These are phyloP conservation scores for Polychytrium aggregatum DNA, from an alignment of 192 early-diverging fungal species.

Conservation along the genomic window DNA sequence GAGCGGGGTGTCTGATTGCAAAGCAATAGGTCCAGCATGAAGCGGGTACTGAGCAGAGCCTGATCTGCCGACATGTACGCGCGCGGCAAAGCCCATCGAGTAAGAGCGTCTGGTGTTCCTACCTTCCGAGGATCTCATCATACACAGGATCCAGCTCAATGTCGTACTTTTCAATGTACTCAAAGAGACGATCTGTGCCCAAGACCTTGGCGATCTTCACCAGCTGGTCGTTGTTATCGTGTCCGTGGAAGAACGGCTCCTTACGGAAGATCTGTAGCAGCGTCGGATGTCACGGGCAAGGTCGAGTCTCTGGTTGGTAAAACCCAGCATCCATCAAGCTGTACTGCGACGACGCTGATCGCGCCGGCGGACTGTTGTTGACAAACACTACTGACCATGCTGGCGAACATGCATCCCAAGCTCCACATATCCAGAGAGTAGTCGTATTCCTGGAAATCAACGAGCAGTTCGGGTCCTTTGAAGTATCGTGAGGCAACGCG, in stretches of 20 bases:
- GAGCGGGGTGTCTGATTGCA: no score
- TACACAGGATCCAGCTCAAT: slow-evolving; percentile 84
- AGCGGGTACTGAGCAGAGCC: no score
- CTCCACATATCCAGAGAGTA: slow-evolving; percentile 99
- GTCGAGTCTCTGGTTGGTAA: background rate
- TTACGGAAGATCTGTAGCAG: slow-evolving; percentile 89
- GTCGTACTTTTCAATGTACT: slow-evolving; percentile 91
- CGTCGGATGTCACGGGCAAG: no score
- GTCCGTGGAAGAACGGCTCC: slow-evolving; percentile 98
- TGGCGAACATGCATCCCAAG: slow-evolving; percentile 98
- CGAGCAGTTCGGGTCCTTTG: slow-evolving; percentile 96
- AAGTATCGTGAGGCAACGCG: slow-evolving; percentile 98
- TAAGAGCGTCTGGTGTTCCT: background rate
- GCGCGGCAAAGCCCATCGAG: no score
- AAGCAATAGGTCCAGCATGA: no score
- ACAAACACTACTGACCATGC: slow-evolving; percentile 93
- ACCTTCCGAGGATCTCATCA: slow-evolving; percentile 85
- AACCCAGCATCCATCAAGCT: background rate
- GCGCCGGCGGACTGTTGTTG: no score
- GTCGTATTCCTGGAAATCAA: slow-evolving; percentile 98
- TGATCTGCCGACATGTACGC: no score
- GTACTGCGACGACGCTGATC: no score
- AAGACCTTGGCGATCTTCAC: slow-evolving; percentile 97
- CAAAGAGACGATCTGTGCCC: slow-evolving; percentile 89
- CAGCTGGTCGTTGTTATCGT: slow-evolving; percentile 98